Evolutionary conservation across 257 asterid genomes (phyloP).

Genomic region (Solanum virginianum): DNA sequence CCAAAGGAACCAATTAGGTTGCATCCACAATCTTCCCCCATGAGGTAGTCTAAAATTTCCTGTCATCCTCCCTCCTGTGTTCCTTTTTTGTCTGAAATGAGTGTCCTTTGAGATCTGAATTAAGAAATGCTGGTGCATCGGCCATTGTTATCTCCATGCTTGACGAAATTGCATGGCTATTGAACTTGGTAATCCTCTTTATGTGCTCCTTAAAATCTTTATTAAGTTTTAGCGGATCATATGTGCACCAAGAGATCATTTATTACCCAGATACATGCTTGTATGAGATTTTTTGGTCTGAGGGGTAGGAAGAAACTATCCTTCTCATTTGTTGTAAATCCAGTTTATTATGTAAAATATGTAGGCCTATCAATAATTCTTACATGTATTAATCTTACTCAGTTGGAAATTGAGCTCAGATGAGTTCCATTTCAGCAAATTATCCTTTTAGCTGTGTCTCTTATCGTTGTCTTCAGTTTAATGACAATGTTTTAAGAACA

Average conservation of each 20-base stretch:
- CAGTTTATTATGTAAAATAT: not conserved
- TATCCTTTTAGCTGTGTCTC: not conserved
- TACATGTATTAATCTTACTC: not conserved
- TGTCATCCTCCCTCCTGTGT: too few species aligned
- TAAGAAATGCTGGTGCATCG: constrained; percentile 62
- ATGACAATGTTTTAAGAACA: not conserved
- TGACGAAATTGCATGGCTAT: constrained; percentile 96
- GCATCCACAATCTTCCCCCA: too few species aligned
- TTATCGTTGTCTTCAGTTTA: not conserved
- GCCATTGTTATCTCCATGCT: constrained; percentile 86
- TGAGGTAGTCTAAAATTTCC: too few species aligned
- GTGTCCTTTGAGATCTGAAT: constrained; percentile 79
- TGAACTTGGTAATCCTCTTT: constrained; percentile 70
- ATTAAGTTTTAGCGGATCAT: not conserved
- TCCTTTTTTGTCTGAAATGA: too few species aligned
- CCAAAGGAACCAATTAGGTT: constrained; percentile 57
- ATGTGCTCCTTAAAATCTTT: not conserved
- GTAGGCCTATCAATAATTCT: not conserved
- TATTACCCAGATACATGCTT: not conserved
- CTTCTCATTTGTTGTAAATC: not conserved
- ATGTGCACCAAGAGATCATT: not conserved
- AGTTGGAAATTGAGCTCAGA: not conserved
- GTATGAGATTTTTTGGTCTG: not conserved
- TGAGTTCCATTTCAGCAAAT: not conserved
- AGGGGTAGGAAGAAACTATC: not conserved